Percentiles rank a stretch among this genome's conserved stretches.
Evolutionary conservation across 2,329 filamentous ascomycete genomes (phyloP).

Genomic region (Phialemonium atrogriseum): DNA sequence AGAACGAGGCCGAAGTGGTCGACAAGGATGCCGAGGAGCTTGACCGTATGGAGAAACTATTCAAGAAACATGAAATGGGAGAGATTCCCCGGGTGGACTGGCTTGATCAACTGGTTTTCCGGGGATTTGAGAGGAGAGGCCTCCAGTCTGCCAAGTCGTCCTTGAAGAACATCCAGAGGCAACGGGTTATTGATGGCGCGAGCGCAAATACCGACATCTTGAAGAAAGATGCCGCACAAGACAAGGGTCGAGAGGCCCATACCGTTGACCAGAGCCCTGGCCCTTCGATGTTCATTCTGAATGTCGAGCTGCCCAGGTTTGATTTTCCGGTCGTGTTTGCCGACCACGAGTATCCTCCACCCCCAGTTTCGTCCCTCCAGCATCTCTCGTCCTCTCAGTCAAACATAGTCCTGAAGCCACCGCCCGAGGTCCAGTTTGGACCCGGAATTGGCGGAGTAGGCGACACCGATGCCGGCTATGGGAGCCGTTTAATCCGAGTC

Average conservation of each 20-base stretch:
- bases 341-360: slow-evolving; percentile 83
- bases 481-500: slow-evolving; percentile 65
- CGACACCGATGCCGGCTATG: slow-evolving; percentile 36
- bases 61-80: slow-evolving; percentile 98
- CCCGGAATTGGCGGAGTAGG: slow-evolving; percentile 73
- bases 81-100: slow-evolving; percentile 90
- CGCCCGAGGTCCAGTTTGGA: slow-evolving; percentile 82
- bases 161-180: slow-evolving; percentile 47
- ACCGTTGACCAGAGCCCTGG: slow-evolving; percentile 37
- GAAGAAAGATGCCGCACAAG: no score
- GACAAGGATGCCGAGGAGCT: slow-evolving; percentile 75
- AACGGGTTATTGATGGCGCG: slow-evolving; percentile 20
- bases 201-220: slow-evolving; percentile 7
- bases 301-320: slow-evolving; percentile 87
- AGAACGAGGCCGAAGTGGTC: slow-evolving; percentile 37
- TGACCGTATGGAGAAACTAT: slow-evolving; percentile 77
- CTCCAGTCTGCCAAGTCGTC: slow-evolving; percentile 56
- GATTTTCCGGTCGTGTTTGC: slow-evolving; percentile 94
- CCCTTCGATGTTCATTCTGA: slow-evolving; percentile 64
- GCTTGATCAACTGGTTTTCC: slow-evolving; percentile 91
- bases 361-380: slow-evolving; percentile 69
- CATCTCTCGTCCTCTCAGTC: slow-evolving; percentile 55
- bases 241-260: slow-evolving; percentile 27
- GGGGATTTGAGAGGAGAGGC: slow-evolving; percentile 74
- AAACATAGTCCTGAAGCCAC: slow-evolving; percentile 65